A percentile compares a stretch with the other conserved stretches of the same genome.
These are phyloP conservation scores for Onygena corvina DNA, from an alignment of 2,329 filamentous ascomycete species.

Conservation along the genomic window DNA sequence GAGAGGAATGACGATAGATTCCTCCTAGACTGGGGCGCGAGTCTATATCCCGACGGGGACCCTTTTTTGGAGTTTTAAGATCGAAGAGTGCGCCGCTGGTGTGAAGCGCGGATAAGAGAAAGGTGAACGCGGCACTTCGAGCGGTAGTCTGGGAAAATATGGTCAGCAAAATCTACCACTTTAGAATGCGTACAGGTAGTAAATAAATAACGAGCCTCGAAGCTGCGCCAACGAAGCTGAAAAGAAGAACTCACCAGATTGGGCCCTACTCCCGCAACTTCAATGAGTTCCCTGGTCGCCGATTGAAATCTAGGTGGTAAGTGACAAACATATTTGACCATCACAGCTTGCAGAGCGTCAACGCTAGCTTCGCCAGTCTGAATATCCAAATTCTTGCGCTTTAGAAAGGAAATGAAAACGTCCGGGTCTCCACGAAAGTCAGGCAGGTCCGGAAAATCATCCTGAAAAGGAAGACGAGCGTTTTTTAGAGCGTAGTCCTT, in stretches of 20 bases:
- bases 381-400: neutral
- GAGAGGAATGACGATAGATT: constrained; percentile 35
- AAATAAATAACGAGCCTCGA: neutral
- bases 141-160: neutral
- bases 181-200: neutral
- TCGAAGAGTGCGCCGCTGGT: neutral
- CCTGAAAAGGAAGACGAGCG: neutral
- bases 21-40: constrained; percentile 15
- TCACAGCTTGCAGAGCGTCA: neutral
- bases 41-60: neutral
- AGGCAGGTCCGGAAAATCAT: neutral
- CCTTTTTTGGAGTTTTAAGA: neutral
- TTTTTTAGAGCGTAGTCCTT: neutral
- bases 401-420: neutral
- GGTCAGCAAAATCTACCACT: neutral
- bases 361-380: neutral
- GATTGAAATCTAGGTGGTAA: neutral
- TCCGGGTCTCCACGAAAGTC: neutral
- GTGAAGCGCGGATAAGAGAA: constrained; percentile 1
- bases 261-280: neutral
- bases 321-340: neutral
- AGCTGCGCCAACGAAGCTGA: no score
- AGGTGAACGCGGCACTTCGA: neutral
- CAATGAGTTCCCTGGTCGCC: neutral
- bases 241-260: neutral